phyloP scores from a whole-genome alignment of 2,329 filamentous ascomycete species.

The Leptodontidium sp. region DNA sequence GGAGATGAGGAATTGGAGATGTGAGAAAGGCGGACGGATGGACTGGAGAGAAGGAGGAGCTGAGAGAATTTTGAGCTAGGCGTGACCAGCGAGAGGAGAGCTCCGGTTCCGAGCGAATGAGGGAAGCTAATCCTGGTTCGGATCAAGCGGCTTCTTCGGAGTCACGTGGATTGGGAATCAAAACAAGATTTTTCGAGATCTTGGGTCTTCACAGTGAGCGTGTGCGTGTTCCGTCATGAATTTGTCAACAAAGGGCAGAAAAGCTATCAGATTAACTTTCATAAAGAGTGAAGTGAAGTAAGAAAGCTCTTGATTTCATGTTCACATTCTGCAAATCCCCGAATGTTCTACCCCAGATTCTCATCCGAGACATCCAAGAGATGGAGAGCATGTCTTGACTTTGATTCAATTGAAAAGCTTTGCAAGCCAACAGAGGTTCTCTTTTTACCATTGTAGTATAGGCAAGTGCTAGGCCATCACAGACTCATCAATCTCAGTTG shows the following conservation, averaged over 20 bases:
- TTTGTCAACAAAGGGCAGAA: no score
- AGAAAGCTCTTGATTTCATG: no score
- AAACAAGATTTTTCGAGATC: not conserved
- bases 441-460: no score
- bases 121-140: constrained; percentile 6
- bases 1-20: constrained; percentile 27
- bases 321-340: no score
- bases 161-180: not conserved
- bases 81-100: constrained; percentile 3
- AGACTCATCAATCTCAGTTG: no score
- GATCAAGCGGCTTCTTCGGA: constrained; percentile 1
- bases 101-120: not conserved
- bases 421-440: no score
- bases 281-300: no score
- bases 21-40: constrained; percentile 34
- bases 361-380: constrained; percentile 4
- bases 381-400: not conserved
- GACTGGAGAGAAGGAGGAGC: constrained; percentile 11
- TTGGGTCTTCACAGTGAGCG: no score
- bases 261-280: no score
- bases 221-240: no score
- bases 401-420: not conserved
- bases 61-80: constrained; percentile 24
- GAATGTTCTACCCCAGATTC: not conserved
- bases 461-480: not conserved